phyloP scores from a whole-genome alignment of 305 asterid species.

The Fraxinus dipetala region DNA sequence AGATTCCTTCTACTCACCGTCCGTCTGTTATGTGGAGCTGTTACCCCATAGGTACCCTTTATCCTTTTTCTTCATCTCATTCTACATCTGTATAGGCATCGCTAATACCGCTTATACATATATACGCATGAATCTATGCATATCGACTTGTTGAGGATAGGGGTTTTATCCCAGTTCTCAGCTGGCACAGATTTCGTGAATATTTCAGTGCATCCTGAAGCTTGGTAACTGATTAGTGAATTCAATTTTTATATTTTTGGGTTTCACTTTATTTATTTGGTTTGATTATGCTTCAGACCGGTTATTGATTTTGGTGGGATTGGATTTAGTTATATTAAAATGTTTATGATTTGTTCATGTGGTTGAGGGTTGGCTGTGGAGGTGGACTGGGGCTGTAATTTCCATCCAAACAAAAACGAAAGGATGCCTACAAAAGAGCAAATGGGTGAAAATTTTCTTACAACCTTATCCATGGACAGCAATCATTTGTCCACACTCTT shows the following conservation, averaged over 20 bases:
- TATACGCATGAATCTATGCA: not conserved
- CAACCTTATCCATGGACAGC: conserved; percentile 70
- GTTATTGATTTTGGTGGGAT: conserved; percentile 4
- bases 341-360: conserved; percentile 17
- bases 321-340: conserved; percentile 1
- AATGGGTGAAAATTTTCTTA: conserved; percentile 66
- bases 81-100: not conserved
- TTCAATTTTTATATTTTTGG: not conserved
- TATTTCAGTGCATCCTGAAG: not conserved
- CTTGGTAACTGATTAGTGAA: not conserved
- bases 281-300: conserved; percentile 14
- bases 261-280: not conserved
- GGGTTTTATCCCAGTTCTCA: conserved; percentile 1
- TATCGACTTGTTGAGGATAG: not conserved
- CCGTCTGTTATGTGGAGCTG: not conserved
- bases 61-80: conserved; percentile 3
- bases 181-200: not conserved
- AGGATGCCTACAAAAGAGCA: conserved; percentile 39
- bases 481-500: conserved; percentile 77
- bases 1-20: not conserved
- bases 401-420: conserved; percentile 6
- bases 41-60: conserved; percentile 8
- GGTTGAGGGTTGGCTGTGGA: conserved; percentile 12
- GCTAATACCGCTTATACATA: not conserved
- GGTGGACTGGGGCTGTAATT: conserved; percentile 4